Evolutionary conservation across 176 grass and related monocot genomes (phyloP), one percentile per base, ranked within the genome.

Genomic region (Aegilops bicornis): DNA sequence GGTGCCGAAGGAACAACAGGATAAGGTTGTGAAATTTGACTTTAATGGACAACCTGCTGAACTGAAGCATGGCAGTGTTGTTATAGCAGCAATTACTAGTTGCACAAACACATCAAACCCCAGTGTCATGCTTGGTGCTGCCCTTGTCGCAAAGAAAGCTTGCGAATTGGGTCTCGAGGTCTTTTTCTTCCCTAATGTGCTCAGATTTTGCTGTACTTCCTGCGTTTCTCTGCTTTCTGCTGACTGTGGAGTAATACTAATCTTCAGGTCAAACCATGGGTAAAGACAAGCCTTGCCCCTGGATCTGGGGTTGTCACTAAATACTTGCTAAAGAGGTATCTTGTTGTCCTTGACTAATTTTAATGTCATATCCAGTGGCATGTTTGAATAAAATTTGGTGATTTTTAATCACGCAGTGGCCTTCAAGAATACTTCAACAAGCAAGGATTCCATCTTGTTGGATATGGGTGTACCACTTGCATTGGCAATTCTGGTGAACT

Each of bases 101-200:
- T 98, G 95, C 79, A 98, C 95, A 79, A 98, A 98, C 84, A 98
- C 95, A 62, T 95, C 95, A 81, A 98, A 98, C 82, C 95, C 91
- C 50, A 98, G 93, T 6, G 93, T 98, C 66, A 98, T 98, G 95
- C 95, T 98, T 86, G 95, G 93, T 86, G 93, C 95, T 90, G 95
- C 64, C 7, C 91, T 98, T 88, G 95, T 98, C 58, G 93, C 95
- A 76, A 98, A 98, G 80, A 98, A 98, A 85, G 95, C 95, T 6
- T 91, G 89, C 1, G 89, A 95, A 56, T 85, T 95, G 83, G 93
- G 95, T 78, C 93, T 98, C 60, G 45, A 89, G 93, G 95, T 98
- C 64, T 83, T 48, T 85, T 86, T 82, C 56, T 58, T 71, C 50
- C 29, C 10, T 69, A 43, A 71, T 31, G 0, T 75, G 10, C 43